Percentiles rank a stretch among this genome's conserved stretches.
Evolutionary conservation across 345 rosid genomes (phyloP).

Genomic region (Citrus hindsii): DNA sequence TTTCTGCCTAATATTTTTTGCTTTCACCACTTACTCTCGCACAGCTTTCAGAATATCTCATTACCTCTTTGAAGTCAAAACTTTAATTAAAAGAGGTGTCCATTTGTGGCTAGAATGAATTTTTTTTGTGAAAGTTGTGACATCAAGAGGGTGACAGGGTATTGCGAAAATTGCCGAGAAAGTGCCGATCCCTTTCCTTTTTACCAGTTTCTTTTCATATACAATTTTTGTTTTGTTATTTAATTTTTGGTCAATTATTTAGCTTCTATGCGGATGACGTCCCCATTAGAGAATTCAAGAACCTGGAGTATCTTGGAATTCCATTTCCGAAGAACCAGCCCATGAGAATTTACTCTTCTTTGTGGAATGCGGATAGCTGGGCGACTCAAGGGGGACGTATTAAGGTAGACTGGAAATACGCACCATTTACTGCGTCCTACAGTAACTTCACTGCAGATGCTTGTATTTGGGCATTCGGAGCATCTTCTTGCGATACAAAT

Average conservation of each 20-base stretch:
- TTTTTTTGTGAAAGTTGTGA: too few species aligned
- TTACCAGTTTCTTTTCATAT: too few species aligned
- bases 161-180: too few species aligned
- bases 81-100: too few species aligned
- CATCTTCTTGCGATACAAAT: constrained; percentile 25
- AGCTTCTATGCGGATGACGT: constrained; percentile 49
- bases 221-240: too few species aligned
- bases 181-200: too few species aligned
- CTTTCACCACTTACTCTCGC: not conserved
- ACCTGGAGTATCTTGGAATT: constrained; percentile 40
- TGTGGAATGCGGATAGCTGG: constrained; percentile 74
- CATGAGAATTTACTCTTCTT: constrained; percentile 57
- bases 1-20: not conserved
- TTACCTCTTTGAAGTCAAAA: too few species aligned
- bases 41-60: not conserved
- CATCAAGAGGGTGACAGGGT: too few species aligned
- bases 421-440: constrained; percentile 48
- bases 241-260: not conserved
- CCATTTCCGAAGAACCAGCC: constrained; percentile 53
- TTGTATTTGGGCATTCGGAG: constrained; percentile 26
- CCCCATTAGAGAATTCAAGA: constrained; percentile 56
- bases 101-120: too few species aligned
- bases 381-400: constrained; percentile 65
- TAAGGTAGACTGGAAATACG: constrained; percentile 50
- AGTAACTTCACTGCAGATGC: constrained; percentile 33